phyloP scores from a whole-genome alignment of 805 yeast genomes.

The Saccharomycodes ludwigii region DNA sequence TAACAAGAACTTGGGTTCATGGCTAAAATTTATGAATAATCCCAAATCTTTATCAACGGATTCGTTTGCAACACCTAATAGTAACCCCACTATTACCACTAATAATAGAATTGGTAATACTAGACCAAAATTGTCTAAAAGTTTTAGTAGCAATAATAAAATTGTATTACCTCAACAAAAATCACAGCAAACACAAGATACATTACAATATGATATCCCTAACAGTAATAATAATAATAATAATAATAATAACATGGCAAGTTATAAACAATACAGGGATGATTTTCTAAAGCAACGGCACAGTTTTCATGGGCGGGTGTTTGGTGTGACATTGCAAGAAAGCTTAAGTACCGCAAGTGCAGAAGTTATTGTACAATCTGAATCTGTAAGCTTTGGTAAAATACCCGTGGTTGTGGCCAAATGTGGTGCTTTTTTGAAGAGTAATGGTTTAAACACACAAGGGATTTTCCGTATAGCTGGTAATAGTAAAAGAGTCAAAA shows the following conservation, averaged over 20 bases:
- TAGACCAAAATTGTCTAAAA: neutral
- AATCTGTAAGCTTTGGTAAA: constrained; percentile 67
- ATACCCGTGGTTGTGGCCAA: constrained; percentile 93
- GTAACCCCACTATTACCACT: neutral
- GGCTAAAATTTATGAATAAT: constrained; percentile 21
- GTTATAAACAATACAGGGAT: constrained; percentile 26
- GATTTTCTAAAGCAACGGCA: constrained; percentile 24
- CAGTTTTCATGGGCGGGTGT: constrained; percentile 37
- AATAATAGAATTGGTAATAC: too few relatives aligned
- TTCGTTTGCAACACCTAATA: constrained; percentile 10
- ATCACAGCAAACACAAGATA: neutral
- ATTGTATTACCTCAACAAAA: too few relatives aligned
- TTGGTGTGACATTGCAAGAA: constrained; percentile 67
- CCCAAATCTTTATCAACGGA: constrained; percentile 23
- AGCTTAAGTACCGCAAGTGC: constrained; percentile 59
- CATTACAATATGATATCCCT: constrained; percentile 1
- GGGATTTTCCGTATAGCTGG: constrained; percentile 95
- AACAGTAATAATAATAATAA: constrained; percentile 8
- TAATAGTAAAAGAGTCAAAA: constrained; percentile 75
- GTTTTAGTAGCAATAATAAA: neutral
- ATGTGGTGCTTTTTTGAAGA: constrained; percentile 79
- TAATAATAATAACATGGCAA: constrained; percentile 12
- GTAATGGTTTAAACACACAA: constrained; percentile 64
- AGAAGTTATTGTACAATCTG: constrained; percentile 48
- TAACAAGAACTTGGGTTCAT: constrained; percentile 9